phyloP scores from a whole-genome alignment of 257 asterid genomes.

The Lavandula angustifolia region DNA sequence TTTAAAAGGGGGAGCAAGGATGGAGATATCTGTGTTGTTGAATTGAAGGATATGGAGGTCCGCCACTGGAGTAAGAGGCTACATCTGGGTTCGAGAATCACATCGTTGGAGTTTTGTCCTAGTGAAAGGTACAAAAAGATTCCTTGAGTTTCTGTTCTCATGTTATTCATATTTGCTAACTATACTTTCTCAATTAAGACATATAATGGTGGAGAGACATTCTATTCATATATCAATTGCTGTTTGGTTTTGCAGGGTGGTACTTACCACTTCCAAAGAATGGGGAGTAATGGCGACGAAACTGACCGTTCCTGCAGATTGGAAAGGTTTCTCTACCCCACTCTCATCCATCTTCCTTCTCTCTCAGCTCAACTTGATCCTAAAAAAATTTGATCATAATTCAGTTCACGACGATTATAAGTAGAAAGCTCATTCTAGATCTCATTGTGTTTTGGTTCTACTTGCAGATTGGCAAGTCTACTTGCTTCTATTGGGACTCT shows the following conservation, averaged over 20 bases:
- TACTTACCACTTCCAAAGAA: constrained; percentile 73
- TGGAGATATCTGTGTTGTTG: constrained; percentile 88
- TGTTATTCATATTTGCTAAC: background rate
- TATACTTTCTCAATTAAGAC: too few relatives aligned
- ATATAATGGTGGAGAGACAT: background rate
- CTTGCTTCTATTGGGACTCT: constrained; percentile 72
- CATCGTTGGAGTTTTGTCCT: constrained; percentile 85
- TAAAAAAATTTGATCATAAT: too few relatives aligned
- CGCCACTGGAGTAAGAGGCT: constrained; percentile 81
- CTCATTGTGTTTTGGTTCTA: constrained; percentile 10
- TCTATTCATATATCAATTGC: background rate
- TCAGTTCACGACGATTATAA: too few relatives aligned
- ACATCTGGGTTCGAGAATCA: constrained; percentile 76
- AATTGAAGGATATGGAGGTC: constrained; percentile 83
- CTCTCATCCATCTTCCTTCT: background rate
- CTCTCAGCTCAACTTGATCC: background rate
- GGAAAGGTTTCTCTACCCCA: constrained; percentile 73
- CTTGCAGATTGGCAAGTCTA: constrained; percentile 95
- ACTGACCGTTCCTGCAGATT: constrained; percentile 82
- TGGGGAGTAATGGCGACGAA: constrained; percentile 90
- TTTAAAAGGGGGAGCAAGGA: constrained; percentile 80
- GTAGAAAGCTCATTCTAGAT: too few relatives aligned
- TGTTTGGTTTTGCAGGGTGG: constrained; percentile 57
- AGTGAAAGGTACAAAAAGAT: constrained; percentile 67
- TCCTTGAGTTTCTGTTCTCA: background rate